Conservation (phyloP, 2,329 filamentous ascomycete species). For the Orbilia quercus region DNA sequence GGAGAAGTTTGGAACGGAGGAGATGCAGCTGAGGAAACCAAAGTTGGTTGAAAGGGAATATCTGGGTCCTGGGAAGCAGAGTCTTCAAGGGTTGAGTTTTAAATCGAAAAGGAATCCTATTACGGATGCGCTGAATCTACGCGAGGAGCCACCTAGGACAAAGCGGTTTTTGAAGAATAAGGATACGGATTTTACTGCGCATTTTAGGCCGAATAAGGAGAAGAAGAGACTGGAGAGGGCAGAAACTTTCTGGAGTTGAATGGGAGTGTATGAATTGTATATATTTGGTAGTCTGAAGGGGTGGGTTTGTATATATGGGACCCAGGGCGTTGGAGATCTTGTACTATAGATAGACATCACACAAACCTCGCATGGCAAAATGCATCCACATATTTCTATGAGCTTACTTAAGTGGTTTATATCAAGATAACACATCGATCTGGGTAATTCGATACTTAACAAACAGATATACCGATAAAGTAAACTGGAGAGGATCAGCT, state of each 20-base stretch:
- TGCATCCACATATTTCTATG: background rate
- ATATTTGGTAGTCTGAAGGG: too few relatives aligned
- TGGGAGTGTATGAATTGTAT: constrained; percentile 1
- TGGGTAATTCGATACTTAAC: background rate
- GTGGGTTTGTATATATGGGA: constrained; percentile 5
- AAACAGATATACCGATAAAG: background rate
- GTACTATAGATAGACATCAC: background rate
- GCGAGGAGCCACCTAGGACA: constrained; percentile 9
- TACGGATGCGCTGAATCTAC: constrained; percentile 4
- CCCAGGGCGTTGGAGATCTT: background rate
- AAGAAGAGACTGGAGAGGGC: constrained; percentile 13
- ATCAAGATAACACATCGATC: background rate
- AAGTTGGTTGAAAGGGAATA: constrained; percentile 5
- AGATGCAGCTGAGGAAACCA: constrained; percentile 17
- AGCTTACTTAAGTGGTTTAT: background rate
- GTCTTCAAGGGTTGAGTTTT: constrained; percentile 24
- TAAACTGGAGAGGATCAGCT: constrained; percentile 4
- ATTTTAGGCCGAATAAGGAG: constrained; percentile 40
- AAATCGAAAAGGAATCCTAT: constrained; percentile 26
- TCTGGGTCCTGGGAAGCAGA: constrained; percentile 31
- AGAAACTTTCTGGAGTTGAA: constrained; percentile 3
- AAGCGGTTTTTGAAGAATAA: constrained; percentile 35
- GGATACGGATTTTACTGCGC: constrained; percentile 41
- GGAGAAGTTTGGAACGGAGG: constrained; percentile 30
- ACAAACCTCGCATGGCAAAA: background rate